Conservation (phyloP, 1,139 yeast genomes). For the Pichia sp. region DNA sequence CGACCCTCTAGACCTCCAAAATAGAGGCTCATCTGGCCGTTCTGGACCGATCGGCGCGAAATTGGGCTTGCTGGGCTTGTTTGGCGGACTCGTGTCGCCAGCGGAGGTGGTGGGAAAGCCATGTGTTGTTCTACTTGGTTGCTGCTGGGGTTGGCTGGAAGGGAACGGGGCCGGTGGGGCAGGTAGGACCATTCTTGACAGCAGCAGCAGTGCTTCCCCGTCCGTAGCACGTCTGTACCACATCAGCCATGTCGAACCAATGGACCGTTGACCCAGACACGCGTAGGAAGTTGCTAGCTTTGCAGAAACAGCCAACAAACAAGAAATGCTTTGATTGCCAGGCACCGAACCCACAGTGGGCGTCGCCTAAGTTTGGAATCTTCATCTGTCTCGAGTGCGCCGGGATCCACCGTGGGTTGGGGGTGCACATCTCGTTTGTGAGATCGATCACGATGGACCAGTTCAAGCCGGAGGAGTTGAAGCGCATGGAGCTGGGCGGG, state of each 20-base stretch:
- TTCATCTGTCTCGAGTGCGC: conserved; percentile 97
- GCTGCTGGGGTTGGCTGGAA: too few species aligned
- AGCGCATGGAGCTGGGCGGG: conserved; percentile 93
- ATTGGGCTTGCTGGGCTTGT: too few species aligned
- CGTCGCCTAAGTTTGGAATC: conserved; percentile 95
- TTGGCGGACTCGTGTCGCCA: too few species aligned
- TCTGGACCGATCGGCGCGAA: too few species aligned
- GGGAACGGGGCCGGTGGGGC: too few species aligned
- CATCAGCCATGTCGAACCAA: conserved; percentile 35
- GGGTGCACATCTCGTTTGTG: conserved; percentile 95
- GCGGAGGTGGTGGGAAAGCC: too few species aligned
- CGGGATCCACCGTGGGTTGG: conserved; percentile 91
- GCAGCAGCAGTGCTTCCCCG: neutral
- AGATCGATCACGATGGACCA: conserved; percentile 97
- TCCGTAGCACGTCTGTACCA: neutral
- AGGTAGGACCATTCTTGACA: too few species aligned
- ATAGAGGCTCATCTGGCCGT: neutral
- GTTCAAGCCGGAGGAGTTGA: conserved; percentile 85
- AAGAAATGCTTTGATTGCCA: conserved; percentile 91
- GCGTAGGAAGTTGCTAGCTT: conserved; percentile 70
- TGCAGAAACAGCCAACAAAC: conserved; percentile 79
- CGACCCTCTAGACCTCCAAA: neutral
- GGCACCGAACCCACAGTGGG: conserved; percentile 98
- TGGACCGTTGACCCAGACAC: conserved; percentile 91
- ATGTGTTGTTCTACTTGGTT: neutral